A percentile compares a stretch with the other conserved stretches of the same genome.
Evolutionary conservation across 805 yeast species (phyloP).

Genomic region (Kazachstania africana): DNA sequence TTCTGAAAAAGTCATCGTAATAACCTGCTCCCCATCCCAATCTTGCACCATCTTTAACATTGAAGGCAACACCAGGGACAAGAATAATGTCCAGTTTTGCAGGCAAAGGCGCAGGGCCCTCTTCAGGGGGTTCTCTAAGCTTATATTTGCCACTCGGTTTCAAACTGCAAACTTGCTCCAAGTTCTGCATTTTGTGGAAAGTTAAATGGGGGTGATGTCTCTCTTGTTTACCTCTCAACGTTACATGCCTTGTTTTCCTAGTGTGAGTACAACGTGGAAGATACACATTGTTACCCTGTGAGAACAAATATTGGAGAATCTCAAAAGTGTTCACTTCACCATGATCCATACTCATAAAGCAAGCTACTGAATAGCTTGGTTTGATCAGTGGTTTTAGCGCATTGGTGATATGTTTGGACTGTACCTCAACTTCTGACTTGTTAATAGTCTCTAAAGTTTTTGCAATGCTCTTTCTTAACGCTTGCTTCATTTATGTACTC

Average conservation of each 20-base stretch:
- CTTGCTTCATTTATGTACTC: background rate
- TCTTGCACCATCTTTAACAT: slow-evolving; percentile 32
- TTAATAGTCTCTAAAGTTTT: background rate
- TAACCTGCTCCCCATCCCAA: slow-evolving; percentile 92
- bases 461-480: background rate
- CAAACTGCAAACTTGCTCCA: slow-evolving; percentile 34
- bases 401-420: slow-evolving; percentile 16
- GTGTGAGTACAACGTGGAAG: slow-evolving; percentile 43
- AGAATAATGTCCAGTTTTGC: slow-evolving; percentile 52
- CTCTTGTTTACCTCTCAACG: slow-evolving; percentile 8
- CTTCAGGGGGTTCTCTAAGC: slow-evolving; percentile 51
- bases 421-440: slow-evolving; percentile 6
- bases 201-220: slow-evolving; percentile 34
- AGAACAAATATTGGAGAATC: slow-evolving; percentile 43
- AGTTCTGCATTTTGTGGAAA: slow-evolving; percentile 40
- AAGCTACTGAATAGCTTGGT: slow-evolving; percentile 32
- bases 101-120: slow-evolving; percentile 17
- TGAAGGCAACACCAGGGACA: slow-evolving; percentile 79
- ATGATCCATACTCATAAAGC: slow-evolving; percentile 67
- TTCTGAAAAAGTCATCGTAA: slow-evolving; percentile 64
- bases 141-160: slow-evolving; percentile 58
- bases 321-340: slow-evolving; percentile 54
- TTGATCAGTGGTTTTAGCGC: slow-evolving; percentile 9
- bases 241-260: slow-evolving; percentile 18
- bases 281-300: slow-evolving; percentile 38